Conservation (phyloP, 768 basidiomycete species). For the Tephrocybe sp. region DNA sequence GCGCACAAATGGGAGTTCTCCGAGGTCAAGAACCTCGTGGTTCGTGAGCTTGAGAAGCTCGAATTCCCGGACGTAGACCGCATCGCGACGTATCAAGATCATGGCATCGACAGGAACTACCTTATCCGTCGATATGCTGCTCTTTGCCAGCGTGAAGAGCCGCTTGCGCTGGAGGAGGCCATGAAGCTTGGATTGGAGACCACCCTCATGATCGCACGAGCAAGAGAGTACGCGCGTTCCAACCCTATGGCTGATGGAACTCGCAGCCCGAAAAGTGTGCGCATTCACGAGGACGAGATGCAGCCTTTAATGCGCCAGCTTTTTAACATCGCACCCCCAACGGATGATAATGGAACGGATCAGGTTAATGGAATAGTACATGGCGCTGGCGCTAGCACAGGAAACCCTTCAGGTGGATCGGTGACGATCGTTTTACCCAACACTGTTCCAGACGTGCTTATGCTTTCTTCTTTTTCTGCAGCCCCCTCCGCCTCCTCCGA, state of each 20-base stretch:
- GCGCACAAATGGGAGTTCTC: conserved; percentile 55
- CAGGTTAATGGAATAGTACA: background rate
- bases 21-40: conserved; percentile 54
- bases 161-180: conserved; percentile 55
- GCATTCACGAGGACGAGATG: conserved; percentile 15
- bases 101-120: conserved; percentile 42
- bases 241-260: conserved; percentile 17
- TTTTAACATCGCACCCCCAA: conserved; percentile 7
- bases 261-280: conserved; percentile 15
- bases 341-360: background rate
- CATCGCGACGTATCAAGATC: conserved; percentile 53
- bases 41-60: conserved; percentile 54
- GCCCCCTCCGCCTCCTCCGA: background rate
- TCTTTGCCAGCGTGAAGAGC: conserved; percentile 48
- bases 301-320: conserved; percentile 11
- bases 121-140: conserved; percentile 54
- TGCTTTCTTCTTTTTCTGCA: background rate
- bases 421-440: conserved; percentile 13
- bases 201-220: conserved; percentile 41
- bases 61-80: conserved; percentile 45
- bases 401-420: conserved; percentile 17
- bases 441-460: conserved; percentile 6
- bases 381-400: conserved; percentile 1
- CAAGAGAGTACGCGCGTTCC: conserved; percentile 46
- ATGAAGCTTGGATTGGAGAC: conserved; percentile 52